Evolutionary conservation across 345 rosid genomes (phyloP).

Genomic region (Ceriops decandra): DNA sequence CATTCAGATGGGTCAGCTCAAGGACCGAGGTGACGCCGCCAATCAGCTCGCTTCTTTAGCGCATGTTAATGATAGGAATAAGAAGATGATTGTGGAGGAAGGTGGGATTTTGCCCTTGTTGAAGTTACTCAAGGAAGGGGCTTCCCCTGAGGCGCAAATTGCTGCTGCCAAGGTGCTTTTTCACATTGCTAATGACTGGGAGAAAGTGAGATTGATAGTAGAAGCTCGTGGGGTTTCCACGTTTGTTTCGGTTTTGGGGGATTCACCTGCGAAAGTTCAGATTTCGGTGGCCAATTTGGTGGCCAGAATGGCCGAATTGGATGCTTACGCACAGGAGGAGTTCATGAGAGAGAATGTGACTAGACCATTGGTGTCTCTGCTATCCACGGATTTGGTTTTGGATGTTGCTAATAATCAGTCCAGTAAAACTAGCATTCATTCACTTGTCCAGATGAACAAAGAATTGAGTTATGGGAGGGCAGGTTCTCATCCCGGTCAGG

Average conservation of each 20-base stretch:
- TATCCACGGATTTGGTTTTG: conserved; percentile 37
- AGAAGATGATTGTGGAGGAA: conserved; percentile 58
- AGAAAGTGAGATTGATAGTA: conserved; percentile 37
- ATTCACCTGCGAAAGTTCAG: conserved; percentile 49
- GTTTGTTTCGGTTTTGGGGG: conserved; percentile 46
- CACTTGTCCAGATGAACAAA: conserved; percentile 52
- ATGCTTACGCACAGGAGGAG: conserved; percentile 41
- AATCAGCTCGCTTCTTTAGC: conserved; percentile 51
- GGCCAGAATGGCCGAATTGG: conserved; percentile 46
- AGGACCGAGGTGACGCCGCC: conserved; percentile 49
- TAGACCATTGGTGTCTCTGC: conserved; percentile 40
- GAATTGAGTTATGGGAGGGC: conserved; percentile 26
- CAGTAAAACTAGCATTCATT: conserved; percentile 39
- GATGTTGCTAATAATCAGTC: conserved; percentile 24
- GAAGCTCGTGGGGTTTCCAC: conserved; percentile 36
- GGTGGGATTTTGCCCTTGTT: conserved; percentile 47
- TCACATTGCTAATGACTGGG: conserved; percentile 31
- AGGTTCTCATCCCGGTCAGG: conserved; percentile 2
- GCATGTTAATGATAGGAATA: conserved; percentile 49
- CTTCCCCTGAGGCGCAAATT: conserved; percentile 44
- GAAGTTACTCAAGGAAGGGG: conserved; percentile 51
- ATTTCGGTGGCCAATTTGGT: conserved; percentile 47
- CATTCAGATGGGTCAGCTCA: conserved; percentile 45
- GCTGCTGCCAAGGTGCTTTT: conserved; percentile 45
- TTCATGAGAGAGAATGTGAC: conserved; percentile 45